Base-by-base conservation (phyloP, 345 rosid genomes). In the Boechera divaricarpa region DNA sequence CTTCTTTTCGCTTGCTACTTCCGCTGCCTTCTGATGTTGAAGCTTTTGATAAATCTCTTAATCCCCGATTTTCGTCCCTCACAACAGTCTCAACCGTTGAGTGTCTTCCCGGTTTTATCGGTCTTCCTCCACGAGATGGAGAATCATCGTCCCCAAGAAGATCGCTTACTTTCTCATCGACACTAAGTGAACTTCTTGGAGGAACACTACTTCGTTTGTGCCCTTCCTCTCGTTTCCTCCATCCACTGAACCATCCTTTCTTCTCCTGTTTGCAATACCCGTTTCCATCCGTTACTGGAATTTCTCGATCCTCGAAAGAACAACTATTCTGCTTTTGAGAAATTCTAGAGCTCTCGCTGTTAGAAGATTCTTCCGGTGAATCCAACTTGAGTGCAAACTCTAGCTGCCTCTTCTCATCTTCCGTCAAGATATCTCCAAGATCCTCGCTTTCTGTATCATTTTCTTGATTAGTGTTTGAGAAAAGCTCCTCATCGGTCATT, bases 201-300 rank as follows among this genome's bases (percentile, higher is more conserved):
- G 98, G 92, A 38, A 77, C 85, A 63, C 64, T 81, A 79, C 85
- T 89, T 84, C 87, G 85, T 58, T 61, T 79, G 16, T 82, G 87
- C 35, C 29, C 87, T 83, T 96, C 97, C 42, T 93, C 97, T 33
- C 90, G 84, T 79, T 86, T 96, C 81, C 91, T 91, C 99, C 99
- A 96, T 62, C 97, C 97, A 41, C 94, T 89, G 82, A 96, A 93
- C 99, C 99, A 96, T 32, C 98, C 97, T 82, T 91, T 93, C 91
- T 87, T 96, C 82, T 91, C 98, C 72, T 84, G 94, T 81, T 87
- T 92, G 48, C 85, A 87, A 83, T 83, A 87, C 61, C 69, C 73
- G 31, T 73, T 79, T 11, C 78, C 82, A 72, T 90, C 96, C 54
- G 87, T 87, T 12, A 93, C 56, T 13, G 91, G 87, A 82, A 93